Conservation (phyloP, 306 rosid genomes). For the Argentina anserina region DNA sequence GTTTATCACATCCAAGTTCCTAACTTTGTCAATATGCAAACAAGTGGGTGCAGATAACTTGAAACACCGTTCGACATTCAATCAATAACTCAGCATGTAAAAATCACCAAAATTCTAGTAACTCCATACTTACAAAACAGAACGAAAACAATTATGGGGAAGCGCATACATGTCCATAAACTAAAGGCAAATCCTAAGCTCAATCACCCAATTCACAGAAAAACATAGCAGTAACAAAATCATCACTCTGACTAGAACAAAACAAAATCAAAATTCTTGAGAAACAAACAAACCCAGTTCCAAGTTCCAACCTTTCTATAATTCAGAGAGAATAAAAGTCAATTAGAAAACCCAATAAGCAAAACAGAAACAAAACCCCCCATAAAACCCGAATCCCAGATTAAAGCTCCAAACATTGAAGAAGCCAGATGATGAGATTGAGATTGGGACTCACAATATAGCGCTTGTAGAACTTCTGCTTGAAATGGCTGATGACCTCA, state of each 20-base stretch:
- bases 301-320: neutral
- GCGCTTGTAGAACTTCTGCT: slow-evolving; percentile 92
- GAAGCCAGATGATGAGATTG: slow-evolving; percentile 15
- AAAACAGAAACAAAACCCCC: neutral
- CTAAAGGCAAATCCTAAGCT: neutral
- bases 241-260: neutral
- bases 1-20: slow-evolving; percentile 24
- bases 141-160: neutral
- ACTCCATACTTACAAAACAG: neutral
- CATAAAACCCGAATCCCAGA: slow-evolving; percentile 1
- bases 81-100: too few species aligned
- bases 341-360: neutral
- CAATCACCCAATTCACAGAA: neutral
- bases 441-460: slow-evolving; percentile 43
- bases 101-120: neutral
- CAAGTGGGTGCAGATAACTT: neutral
- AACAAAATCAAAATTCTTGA: neutral
- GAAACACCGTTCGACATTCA: neutral
- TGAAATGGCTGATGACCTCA: slow-evolving; percentile 74
- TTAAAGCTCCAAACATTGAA: neutral
- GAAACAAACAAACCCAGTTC: neutral
- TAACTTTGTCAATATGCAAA: neutral
- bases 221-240: neutral
- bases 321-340: neutral
- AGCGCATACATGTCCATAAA: neutral